A percentile compares a stretch with the other conserved stretches of the same genome.
Evolutionary conservation across 192 early-diverging fungal genomes (phyloP).

Genomic region (Gonapodya sp.): DNA sequence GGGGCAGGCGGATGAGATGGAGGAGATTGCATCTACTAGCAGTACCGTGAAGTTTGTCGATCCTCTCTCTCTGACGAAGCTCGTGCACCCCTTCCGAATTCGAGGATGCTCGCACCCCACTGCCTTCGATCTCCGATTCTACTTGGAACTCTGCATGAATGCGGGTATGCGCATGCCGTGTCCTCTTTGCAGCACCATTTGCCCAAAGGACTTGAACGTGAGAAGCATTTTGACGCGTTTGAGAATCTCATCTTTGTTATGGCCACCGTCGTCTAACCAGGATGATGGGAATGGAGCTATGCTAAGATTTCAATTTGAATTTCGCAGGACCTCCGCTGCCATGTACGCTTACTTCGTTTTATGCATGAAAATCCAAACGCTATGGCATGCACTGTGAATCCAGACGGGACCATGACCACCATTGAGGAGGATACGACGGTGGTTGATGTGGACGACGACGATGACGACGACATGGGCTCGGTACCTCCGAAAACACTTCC

Average conservation of each 20-base stretch:
- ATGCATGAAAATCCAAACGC: neutral
- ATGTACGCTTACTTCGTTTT: neutral
- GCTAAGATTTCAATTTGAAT: too few relatives aligned
- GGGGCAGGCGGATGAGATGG: neutral
- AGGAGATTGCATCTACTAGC: neutral
- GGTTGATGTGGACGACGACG: neutral
- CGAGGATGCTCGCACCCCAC: neutral
- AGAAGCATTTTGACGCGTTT: too few relatives aligned
- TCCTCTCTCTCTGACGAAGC: neutral
- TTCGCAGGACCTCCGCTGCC: neutral
- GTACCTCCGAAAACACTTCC: neutral
- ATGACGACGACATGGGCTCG: neutral
- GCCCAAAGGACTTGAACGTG: neutral
- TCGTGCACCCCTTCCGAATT: neutral
- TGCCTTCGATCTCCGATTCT: neutral
- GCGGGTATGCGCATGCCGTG: neutral
- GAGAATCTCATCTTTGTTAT: too few relatives aligned
- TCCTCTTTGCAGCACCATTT: neutral
- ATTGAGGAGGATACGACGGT: neutral
- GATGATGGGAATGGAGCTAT: too few relatives aligned
- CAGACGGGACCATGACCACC: neutral
- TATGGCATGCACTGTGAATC: neutral
- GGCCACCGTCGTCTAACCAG: too few relatives aligned
- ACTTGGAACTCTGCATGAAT: neutral
- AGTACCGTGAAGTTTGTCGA: neutral